Evolutionary conservation across 306 rosid species (phyloP), one percentile per base, ranked within the genome.

Genomic region (Erythrophleum fordii): DNA sequence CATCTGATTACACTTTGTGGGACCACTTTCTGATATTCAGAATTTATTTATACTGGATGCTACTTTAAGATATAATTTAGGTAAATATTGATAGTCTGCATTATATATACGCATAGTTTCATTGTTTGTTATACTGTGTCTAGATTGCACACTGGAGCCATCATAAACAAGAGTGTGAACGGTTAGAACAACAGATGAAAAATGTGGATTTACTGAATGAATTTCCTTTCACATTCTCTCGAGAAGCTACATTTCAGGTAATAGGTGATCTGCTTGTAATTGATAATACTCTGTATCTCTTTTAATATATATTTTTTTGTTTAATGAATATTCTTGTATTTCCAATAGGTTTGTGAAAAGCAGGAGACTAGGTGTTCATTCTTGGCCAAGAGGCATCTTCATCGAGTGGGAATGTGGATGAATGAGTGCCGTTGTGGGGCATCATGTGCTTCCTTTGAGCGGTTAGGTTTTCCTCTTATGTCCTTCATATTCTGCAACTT

Each of bases 131-230:
- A n/a, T 28, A 22, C 37, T 67, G 12, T 16, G 31, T 31, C 9
- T 78, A 95, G 98, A 89, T 92, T 84, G 84, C 81, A 11, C 97
- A 95, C 81, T 90, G 97, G 97, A 84, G 44, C 58, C 85, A 73
- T 72, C 99, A 93, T 78, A 93, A 93, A 83, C 91, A 83, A 35
- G 99, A 95, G 88, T 93, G 99, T 65, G 83, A 83, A 49, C 91
- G 99, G 86, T 88, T 95, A 53, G 89, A 90, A 69, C 86, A 83
- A 48, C 99, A 95, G 46, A 91, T 90, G 97, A 67, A 88, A 78
- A 76, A 69, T 18, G 80, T 87, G 18, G 88, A 81, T 49, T 39
- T 72, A 56, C 52, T 95, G 88, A 89, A 89, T 52, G 89, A 93
- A 65, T 93, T 85, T 76, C 99, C 99, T 59, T 95, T 95, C 83